Conservation (phyloP, 768 basidiomycete genomes). For the Xerocomus brunneocitrinus region DNA sequence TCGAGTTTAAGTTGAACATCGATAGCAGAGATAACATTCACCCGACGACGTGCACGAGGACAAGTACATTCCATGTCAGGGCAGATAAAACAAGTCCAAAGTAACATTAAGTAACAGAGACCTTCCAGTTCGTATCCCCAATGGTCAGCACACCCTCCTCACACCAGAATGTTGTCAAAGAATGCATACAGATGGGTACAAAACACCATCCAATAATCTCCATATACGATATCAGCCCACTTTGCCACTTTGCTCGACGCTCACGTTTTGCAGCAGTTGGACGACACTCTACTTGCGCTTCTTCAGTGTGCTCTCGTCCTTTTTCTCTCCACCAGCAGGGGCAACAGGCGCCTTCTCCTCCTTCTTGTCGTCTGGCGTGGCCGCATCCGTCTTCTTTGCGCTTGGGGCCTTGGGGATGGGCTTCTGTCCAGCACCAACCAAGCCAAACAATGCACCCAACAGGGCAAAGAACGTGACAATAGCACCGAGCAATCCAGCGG, state of each 20-base stretch:
- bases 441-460: constrained; percentile 73
- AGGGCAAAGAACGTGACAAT: constrained; percentile 80
- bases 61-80: constrained; percentile 19
- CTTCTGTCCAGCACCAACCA: constrained; percentile 70
- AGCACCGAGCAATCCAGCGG: constrained; percentile 67
- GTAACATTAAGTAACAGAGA: neutral
- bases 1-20: neutral
- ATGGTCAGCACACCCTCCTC: neutral
- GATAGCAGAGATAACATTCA: neutral
- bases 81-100: constrained; percentile 3
- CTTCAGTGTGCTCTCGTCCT: constrained; percentile 63
- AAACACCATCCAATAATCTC: constrained; percentile 8
- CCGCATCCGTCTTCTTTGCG: constrained; percentile 72
- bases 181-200: constrained; percentile 6
- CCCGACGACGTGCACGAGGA: constrained; percentile 1
- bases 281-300: constrained; percentile 57
- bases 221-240: constrained; percentile 7
- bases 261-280: constrained; percentile 6
- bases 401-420: constrained; percentile 57
- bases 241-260: neutral
- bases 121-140: constrained; percentile 2
- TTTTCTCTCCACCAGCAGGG: constrained; percentile 69
- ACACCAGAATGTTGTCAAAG: constrained; percentile 9
- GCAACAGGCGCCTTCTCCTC: constrained; percentile 62
- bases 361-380: constrained; percentile 63